Base-by-base conservation (phyloP, 768 basidiomycete species). In the Pilatotrama ljubarskyi region DNA sequence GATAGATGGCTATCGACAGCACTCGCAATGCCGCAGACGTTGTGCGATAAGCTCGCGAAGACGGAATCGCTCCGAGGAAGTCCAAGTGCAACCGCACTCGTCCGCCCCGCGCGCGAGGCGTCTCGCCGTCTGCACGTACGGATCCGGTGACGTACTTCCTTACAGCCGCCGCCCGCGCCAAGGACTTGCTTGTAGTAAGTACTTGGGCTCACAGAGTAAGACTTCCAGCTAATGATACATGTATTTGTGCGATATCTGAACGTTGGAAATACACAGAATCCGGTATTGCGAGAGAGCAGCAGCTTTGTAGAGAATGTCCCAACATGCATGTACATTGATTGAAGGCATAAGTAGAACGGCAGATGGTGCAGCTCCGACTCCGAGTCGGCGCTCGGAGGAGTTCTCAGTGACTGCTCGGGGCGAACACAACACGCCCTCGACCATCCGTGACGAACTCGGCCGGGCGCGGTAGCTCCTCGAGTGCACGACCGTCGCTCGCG, bases 341-440 rank as follows among this genome's bases (percentile, higher is more conserved):
- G 22, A 13, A 26, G 11, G 35, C 20, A 49, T 20, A 32, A 10
- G 20, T 29, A 35, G 25, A 35, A 29, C 32, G 48, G 5, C 13
- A 14, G 7, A 43, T n/a, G 42, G n/a, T 29, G 14, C 36, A 37
- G 36, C 36, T 14, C n/a, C n/a, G n/a, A n/a, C n/a, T n/a, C n/a
- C n/a, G n/a, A n/a, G n/a, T n/a, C n/a, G n/a, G n/a, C n/a, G n/a
- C n/a, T n/a, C n/a, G 11, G 26, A 29, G 26, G 13, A 32, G n/a
- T 43, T 55, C n/a, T 36, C 29, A 17, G 44, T 35, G 41, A n/a
- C 20, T 40, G 42, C 51, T 55, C 32, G 54, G 42, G 2, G 57
- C 58, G 36, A 55, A 63, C 24, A 60, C 58, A 26, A 64, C 63
- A 3, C 58, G 49, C 11, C 58, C 63, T 22, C 63, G 59, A 5